These are phyloP conservation scores for Rhododendron simsii DNA, from an alignment of 148 eudicot species.

Conservation along the genomic window DNA sequence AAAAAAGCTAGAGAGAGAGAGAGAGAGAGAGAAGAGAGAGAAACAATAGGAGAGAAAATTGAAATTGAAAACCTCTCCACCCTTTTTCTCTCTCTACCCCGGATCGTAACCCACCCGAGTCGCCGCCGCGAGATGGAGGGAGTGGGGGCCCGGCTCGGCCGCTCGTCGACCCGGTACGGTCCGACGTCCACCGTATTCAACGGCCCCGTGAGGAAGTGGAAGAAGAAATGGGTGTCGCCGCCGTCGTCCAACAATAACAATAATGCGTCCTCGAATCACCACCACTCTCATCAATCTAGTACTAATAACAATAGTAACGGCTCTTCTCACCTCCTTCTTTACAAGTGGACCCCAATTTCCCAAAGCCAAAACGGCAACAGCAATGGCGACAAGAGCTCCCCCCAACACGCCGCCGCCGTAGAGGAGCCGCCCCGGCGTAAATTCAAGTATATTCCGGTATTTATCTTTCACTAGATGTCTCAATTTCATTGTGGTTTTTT, in stretches of 20 bases:
- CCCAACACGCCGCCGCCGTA: slow-evolving; percentile 13
- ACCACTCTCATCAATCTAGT: slow-evolving; percentile 13
- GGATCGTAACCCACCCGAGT: slow-evolving; percentile 14
- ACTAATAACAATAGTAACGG: slow-evolving; percentile 21
- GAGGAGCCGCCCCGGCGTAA: slow-evolving; percentile 56
- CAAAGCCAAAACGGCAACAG: slow-evolving; percentile 26
- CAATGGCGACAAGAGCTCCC: slow-evolving; percentile 9
- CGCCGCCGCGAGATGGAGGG: slow-evolving; percentile 57
- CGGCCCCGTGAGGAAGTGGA: slow-evolving; percentile 92
- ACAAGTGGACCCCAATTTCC: slow-evolving; percentile 67
- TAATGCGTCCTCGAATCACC: slow-evolving; percentile 18
- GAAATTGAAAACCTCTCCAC: neutral
- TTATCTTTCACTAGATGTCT: neutral
- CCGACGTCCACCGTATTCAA: slow-evolving; percentile 59
- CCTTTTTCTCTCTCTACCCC: neutral
- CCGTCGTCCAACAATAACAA: slow-evolving; percentile 10
- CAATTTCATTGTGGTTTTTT: neutral
- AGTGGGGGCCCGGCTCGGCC: slow-evolving; percentile 78
- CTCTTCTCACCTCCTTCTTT: slow-evolving; percentile 49
- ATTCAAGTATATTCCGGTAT: slow-evolving; percentile 86
- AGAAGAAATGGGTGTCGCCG: slow-evolving; percentile 74
- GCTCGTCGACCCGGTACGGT: slow-evolving; percentile 80
- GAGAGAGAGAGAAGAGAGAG: no score
- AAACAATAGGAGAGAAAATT: neutral
- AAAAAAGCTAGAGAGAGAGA: no score